phyloP scores from a whole-genome alignment of 257 asterid species.

The Nyctanthes arbortristis region DNA sequence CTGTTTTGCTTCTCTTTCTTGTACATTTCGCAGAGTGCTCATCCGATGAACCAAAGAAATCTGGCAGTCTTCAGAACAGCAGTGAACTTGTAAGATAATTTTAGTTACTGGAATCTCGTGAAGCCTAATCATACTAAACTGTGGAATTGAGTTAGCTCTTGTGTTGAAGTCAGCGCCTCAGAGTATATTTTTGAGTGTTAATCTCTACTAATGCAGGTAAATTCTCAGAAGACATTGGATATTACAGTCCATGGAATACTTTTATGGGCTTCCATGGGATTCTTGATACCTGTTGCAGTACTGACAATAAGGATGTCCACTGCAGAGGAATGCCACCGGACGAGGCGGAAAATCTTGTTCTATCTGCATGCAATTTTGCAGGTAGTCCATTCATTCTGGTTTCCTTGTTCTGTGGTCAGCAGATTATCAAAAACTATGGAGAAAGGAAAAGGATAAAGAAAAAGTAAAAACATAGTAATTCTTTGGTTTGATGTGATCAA shows the following conservation, averaged over 20 bases:
- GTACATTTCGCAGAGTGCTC: constrained; percentile 29
- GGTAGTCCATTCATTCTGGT: constrained; percentile 35
- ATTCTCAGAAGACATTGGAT: constrained; percentile 40
- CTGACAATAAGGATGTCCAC: constrained; percentile 61
- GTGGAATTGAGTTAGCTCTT: no score
- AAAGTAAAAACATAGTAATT: not conserved
- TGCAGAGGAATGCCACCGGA: constrained; percentile 30
- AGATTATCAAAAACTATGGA: not conserved
- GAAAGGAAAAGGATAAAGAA: not conserved
- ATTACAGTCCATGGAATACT: constrained; percentile 74
- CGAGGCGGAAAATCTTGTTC: constrained; percentile 51
- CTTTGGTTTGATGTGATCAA: no score
- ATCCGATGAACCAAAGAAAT: constrained; percentile 22
- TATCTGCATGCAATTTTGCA: constrained; percentile 65
- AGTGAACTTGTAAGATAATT: constrained; percentile 17
- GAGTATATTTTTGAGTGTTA: no score
- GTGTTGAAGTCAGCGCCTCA: no score
- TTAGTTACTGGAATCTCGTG: no score
- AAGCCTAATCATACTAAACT: no score
- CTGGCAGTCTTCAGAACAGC: constrained; percentile 7
- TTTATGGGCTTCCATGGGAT: constrained; percentile 81
- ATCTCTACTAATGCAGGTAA: constrained; percentile 50
- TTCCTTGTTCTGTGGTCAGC: not conserved
- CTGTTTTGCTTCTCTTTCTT: constrained; percentile 27
- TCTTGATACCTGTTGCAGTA: constrained; percentile 76